Base-by-base conservation (phyloP, 176 grass and related monocot species). In the Neostapfia colusana region DNA sequence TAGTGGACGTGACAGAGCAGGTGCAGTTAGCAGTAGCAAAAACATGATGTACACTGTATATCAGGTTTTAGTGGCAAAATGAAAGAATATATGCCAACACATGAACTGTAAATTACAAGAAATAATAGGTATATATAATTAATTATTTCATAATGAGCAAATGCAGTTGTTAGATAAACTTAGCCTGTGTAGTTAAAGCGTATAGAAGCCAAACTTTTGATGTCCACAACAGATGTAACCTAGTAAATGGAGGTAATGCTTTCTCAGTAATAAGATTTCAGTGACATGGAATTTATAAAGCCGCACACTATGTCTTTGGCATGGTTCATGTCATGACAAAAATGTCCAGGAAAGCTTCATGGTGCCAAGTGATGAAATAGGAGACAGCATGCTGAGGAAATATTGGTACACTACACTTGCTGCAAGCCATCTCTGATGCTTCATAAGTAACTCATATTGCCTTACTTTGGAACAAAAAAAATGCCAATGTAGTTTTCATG, bases 131-230 rank as follows among this genome's bases (percentile, higher is more conserved):
- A 76, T 53, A 68, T 63, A 45, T 50, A 60, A 65, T 67, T 36
- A 13, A 69, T 38, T 27, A 51, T 6, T 79, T 82, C 11, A 73
- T 35, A 67, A 43, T 34, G 54, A 9, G 2, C 14, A 45, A 7
- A 56, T 79, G 49, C 18, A 7, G 21, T 64, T 44, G 36, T 39
- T 74, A 54, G 14, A 27, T 27, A 83, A 51, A 45, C 23, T n/a
- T 25, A 25, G 36, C 27, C 69, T 73, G 50, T 18, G 26, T 27
- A 45, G 26, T 21, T 72, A 9, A 58, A 77, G 59, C 60, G 73
- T 46, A 61, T 58, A 31, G 28, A 51, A 12, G 31, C 48, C 75
- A 62, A 74, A 88, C 28, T 55, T 83, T 50, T 73, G 26, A 70
- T 63, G 76, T 56, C 0, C 54, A 54, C 17, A 23, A 14, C 15